A percentile compares a stretch with the other conserved stretches of the same genome.
Conservation (phyloP, 352 stramenopile genomes). For the Globisporangium viniferum region DNA sequence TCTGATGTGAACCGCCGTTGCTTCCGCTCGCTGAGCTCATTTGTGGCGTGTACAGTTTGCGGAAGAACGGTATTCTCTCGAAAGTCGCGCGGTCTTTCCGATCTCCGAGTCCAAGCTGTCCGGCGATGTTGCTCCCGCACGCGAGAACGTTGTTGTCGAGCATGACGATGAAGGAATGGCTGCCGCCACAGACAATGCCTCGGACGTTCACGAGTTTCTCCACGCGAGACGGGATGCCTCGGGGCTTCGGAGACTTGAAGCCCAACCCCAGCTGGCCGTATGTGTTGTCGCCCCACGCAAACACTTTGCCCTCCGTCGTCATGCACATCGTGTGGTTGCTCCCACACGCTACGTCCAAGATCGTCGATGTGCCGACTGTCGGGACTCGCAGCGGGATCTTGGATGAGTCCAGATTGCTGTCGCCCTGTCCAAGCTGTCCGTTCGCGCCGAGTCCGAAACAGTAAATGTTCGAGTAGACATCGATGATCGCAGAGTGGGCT, state of each 20-base stretch:
- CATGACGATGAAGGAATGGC: constrained; percentile 61
- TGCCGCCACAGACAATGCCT: constrained; percentile 43
- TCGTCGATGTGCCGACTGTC: constrained; percentile 30
- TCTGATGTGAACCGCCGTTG: not conserved
- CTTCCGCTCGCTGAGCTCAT: not conserved
- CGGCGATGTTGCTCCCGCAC: constrained; percentile 58
- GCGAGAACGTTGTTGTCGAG: constrained; percentile 53
- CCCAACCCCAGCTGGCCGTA: constrained; percentile 57
- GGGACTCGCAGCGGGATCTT: constrained; percentile 51
- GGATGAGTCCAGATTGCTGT: constrained; percentile 51
- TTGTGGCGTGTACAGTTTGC: constrained; percentile 20
- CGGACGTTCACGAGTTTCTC: constrained; percentile 49
- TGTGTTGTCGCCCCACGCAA: constrained; percentile 64
- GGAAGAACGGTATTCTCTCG: constrained; percentile 51
- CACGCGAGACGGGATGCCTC: constrained; percentile 37
- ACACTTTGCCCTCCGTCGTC: constrained; percentile 51
- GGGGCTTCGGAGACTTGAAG: constrained; percentile 23
- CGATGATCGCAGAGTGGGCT: constrained; percentile 65
- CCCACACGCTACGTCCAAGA: constrained; percentile 56
- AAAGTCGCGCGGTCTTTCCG: constrained; percentile 40
- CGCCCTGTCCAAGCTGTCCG: constrained; percentile 59
- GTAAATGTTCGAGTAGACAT: constrained; percentile 75
- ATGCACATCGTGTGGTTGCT: constrained; percentile 64
- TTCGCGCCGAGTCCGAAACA: constrained; percentile 49
- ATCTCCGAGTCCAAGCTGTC: constrained; percentile 59